Percentiles rank a stretch among this genome's conserved stretches.
Conservation (phyloP, 805 yeast genomes). For the Wickerhamiella bombiphila region DNA sequence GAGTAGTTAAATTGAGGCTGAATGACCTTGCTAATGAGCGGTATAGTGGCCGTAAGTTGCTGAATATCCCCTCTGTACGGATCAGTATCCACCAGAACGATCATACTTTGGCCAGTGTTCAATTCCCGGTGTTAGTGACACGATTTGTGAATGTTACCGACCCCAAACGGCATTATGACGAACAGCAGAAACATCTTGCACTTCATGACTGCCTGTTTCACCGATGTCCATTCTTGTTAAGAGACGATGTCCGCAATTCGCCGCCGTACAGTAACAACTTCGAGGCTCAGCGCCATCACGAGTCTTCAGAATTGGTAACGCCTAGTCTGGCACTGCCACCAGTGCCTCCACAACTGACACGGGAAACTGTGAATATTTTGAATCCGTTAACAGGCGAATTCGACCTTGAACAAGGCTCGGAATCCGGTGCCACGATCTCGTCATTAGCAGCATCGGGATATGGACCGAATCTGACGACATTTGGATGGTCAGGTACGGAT, state of each 20-base stretch:
- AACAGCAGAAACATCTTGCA: slow-evolving; percentile 53
- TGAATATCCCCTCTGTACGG: slow-evolving; percentile 35
- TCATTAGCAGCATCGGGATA: not conserved
- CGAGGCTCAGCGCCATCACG: not conserved
- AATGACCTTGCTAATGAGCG: slow-evolving; percentile 59
- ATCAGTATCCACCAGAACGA: slow-evolving; percentile 21
- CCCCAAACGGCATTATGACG: slow-evolving; percentile 30
- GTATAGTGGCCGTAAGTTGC: slow-evolving; percentile 41
- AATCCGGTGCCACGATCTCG: not conserved
- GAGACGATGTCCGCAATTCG: slow-evolving; percentile 32
- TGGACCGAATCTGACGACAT: not conserved
- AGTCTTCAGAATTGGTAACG: slow-evolving; percentile 9
- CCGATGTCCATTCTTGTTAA: slow-evolving; percentile 57
- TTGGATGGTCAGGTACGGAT: not conserved
- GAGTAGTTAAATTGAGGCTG: slow-evolving; percentile 27
- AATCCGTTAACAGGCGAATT: slow-evolving; percentile 15
- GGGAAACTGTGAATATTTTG: slow-evolving; percentile 32
- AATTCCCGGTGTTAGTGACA: slow-evolving; percentile 46
- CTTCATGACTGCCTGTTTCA: slow-evolving; percentile 74
- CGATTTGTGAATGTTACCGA: slow-evolving; percentile 42
- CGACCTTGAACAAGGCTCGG: slow-evolving; percentile 6
- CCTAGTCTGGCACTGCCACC: slow-evolving; percentile 53
- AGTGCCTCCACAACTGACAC: slow-evolving; percentile 44
- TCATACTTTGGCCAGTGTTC: slow-evolving; percentile 21
- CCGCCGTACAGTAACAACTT: slow-evolving; percentile 6